phyloP scores from a whole-genome alignment of 495 filamentous ascomycete species.

The Tuber umbilicatum region DNA sequence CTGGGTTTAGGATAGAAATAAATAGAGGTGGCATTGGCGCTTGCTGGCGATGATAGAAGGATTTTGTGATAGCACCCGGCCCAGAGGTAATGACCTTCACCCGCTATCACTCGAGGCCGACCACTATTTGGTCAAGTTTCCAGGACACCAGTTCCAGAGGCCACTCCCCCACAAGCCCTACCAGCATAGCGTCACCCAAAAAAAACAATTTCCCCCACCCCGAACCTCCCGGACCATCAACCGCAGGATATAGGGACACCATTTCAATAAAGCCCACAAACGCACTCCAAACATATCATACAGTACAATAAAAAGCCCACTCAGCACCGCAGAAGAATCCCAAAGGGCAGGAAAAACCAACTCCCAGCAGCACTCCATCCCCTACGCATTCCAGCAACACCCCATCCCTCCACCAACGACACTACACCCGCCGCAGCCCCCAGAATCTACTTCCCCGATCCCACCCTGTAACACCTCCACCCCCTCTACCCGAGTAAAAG shows the following conservation, averaged over 20 bases:
- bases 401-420: background rate
- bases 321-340: background rate
- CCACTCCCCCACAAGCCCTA: background rate
- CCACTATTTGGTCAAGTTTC: background rate
- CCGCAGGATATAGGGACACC: background rate
- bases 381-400: background rate
- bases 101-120: background rate
- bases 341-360: background rate
- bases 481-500: conserved; percentile 65
- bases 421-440: background rate
- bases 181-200: background rate
- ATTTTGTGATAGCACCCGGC: background rate
- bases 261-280: background rate
- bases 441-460: background rate
- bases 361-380: background rate
- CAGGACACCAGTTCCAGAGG: background rate
- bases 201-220: background rate
- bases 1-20: background rate
- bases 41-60: background rate
- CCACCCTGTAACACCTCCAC: background rate
- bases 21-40: background rate
- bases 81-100: background rate
- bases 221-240: background rate
- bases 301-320: background rate
- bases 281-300: background rate